These are phyloP conservation scores for Colletotrichum musicola DNA, from an alignment of 2,329 filamentous ascomycete species.

Conservation along the genomic window DNA sequence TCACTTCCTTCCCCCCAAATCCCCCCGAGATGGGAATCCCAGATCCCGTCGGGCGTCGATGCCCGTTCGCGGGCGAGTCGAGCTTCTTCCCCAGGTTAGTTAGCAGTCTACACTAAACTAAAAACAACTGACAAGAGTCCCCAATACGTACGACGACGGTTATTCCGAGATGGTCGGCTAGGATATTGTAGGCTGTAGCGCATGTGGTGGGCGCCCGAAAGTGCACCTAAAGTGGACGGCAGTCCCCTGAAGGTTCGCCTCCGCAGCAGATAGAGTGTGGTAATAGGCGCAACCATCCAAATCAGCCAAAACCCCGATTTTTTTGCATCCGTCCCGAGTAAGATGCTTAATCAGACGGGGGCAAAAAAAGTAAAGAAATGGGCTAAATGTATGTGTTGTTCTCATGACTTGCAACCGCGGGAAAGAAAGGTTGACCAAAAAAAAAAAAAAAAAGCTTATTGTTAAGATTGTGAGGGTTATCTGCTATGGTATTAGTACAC, in stretches of 20 bases:
- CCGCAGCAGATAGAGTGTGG: constrained; percentile 23
- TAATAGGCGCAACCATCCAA: neutral
- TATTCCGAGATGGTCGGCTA: neutral
- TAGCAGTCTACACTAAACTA: no score
- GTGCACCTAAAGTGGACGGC: no score
- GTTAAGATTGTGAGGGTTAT: constrained; percentile 13
- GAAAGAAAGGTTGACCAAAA: neutral
- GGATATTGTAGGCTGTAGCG: neutral
- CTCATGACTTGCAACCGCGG: neutral
- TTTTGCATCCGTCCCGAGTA: constrained; percentile 21
- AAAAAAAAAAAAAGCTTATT: constrained; percentile 13
- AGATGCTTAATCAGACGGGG: constrained; percentile 34
- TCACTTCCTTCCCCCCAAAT: neutral
- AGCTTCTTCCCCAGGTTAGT: neutral
- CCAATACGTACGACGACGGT: neutral
- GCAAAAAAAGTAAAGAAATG: neutral
- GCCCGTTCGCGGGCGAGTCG: no score
- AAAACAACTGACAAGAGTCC: no score
- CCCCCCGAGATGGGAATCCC: neutral
- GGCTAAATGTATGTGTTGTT: no score
- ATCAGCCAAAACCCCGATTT: neutral
- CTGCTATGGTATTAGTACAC: no score
- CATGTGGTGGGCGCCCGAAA: no score
- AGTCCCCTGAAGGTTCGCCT: constrained; percentile 7
- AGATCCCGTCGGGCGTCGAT: no score